Evolutionary conservation across 805 yeast species (phyloP).

Genomic region (Starmerella cellae): DNA sequence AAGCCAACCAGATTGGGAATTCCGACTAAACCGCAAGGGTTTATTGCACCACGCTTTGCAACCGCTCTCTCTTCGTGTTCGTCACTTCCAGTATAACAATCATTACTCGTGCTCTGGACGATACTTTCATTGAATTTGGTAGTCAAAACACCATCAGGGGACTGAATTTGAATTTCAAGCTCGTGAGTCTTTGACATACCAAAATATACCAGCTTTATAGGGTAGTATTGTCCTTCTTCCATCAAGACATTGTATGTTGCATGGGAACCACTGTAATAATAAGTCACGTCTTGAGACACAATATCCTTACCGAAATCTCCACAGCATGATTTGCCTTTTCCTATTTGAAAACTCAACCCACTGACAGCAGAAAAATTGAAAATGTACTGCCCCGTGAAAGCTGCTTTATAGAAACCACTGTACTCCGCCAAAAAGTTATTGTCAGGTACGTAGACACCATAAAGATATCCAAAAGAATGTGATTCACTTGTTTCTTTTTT

Average conservation of each 20-base stretch:
- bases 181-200: too few relatives aligned
- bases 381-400: neutral
- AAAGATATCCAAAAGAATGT: neutral
- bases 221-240: slow-evolving; percentile 2
- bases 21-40: too few relatives aligned
- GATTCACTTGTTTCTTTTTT: too few relatives aligned
- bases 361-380: slow-evolving; percentile 1
- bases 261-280: neutral
- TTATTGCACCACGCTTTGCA: too few relatives aligned
- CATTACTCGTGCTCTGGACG: too few relatives aligned
- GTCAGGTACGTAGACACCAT: neutral
- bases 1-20: too few relatives aligned
- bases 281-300: neutral
- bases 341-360: slow-evolving; percentile 2
- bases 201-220: slow-evolving; percentile 4
- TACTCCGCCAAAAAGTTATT: neutral
- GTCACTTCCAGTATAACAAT: too few relatives aligned
- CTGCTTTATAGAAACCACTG: slow-evolving; percentile 1
- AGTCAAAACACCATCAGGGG: too few relatives aligned
- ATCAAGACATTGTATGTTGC: neutral
- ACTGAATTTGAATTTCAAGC: too few relatives aligned
- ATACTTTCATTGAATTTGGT: too few relatives aligned
- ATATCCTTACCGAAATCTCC: slow-evolving; percentile 4
- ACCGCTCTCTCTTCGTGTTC: too few relatives aligned
- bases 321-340: slow-evolving; percentile 3